A percentile compares a stretch with the other conserved stretches of the same genome.
Conservation (phyloP, 257 asterid genomes). For the Striga asiatica region DNA sequence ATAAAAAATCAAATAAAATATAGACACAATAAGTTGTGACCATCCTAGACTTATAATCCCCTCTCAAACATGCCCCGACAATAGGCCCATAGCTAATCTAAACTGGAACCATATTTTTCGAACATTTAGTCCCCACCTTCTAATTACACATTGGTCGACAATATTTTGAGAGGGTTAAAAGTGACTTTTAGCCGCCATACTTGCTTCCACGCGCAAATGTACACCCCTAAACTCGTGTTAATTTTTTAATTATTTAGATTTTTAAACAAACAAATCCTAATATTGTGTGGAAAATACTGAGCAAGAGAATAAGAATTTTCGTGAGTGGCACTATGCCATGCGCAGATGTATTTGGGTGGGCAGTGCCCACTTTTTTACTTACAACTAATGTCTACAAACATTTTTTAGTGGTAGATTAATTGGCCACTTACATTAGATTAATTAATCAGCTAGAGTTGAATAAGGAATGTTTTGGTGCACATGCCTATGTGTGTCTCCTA, state of each 20-base stretch:
- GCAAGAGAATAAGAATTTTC: too few relatives aligned
- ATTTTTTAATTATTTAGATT: not conserved
- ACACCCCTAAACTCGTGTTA: not conserved
- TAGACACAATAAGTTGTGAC: not conserved
- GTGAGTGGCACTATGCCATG: conserved; percentile 45
- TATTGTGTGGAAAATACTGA: too few relatives aligned
- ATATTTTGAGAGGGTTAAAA: conserved; percentile 20
- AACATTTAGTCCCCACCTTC: conserved; percentile 49
- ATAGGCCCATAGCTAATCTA: not conserved
- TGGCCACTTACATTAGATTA: not conserved
- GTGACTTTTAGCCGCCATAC: conserved; percentile 50
- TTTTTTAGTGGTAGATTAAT: too few relatives aligned
- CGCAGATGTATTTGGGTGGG: conserved; percentile 26
- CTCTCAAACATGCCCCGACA: not conserved
- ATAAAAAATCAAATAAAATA: too few relatives aligned
- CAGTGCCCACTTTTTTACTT: conserved; percentile 33
- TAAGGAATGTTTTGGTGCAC: not conserved
- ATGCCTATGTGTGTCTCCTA: not conserved
- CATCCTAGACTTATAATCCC: not conserved
- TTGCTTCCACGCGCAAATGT: conserved; percentile 38
- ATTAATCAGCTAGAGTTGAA: not conserved
- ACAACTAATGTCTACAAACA: too few relatives aligned
- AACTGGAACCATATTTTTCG: conserved; percentile 8
- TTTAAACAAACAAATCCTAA: too few relatives aligned
- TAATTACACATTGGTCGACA: conserved; percentile 18